phyloP scores from a whole-genome alignment of 345 rosid genomes.

The Gynandropsis gynandra region DNA sequence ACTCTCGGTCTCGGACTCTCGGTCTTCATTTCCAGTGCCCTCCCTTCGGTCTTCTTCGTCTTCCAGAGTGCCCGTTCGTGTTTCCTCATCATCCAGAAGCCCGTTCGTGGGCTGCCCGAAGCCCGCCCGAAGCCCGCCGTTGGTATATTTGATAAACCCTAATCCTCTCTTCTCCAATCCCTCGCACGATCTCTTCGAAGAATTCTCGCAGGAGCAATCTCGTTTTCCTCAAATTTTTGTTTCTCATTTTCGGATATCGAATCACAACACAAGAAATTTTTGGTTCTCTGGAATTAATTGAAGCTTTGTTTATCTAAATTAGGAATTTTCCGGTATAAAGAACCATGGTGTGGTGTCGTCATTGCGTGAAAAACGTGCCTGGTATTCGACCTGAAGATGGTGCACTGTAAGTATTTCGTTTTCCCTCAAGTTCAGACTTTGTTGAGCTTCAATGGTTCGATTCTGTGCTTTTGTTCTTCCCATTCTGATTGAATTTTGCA shows the following conservation, averaged over 20 bases:
- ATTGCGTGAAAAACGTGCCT: slow-evolving; percentile 20
- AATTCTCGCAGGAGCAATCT: background rate
- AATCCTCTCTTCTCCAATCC: background rate
- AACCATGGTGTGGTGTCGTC: slow-evolving; percentile 30
- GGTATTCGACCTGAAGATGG: slow-evolving; percentile 27
- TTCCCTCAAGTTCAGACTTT: background rate
- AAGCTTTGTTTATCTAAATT: slow-evolving; percentile 3
- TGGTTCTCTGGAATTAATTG: slow-evolving; percentile 8
- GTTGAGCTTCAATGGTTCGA: background rate
- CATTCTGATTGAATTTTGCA: background rate
- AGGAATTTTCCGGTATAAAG: slow-evolving; percentile 8
- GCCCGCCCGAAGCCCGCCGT: too few relatives aligned
- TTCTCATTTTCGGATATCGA: background rate
- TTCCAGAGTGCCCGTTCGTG: too few relatives aligned
- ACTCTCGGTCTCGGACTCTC: too few relatives aligned
- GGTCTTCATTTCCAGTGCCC: too few relatives aligned
- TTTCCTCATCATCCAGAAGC: too few relatives aligned
- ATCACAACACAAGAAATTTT: background rate
- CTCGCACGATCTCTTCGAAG: slow-evolving; percentile 9
- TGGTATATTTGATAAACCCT: slow-evolving; percentile 12
- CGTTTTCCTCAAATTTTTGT: background rate
- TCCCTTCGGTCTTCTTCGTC: too few relatives aligned
- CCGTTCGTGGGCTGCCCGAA: too few relatives aligned
- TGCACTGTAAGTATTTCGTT: slow-evolving; percentile 24
- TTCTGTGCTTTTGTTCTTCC: slow-evolving; percentile 6